Percentiles rank a stretch among this genome's conserved stretches.
Evolutionary conservation across 495 filamentous ascomycete genomes (phyloP).

Genomic region (Oidiodendron maius): DNA sequence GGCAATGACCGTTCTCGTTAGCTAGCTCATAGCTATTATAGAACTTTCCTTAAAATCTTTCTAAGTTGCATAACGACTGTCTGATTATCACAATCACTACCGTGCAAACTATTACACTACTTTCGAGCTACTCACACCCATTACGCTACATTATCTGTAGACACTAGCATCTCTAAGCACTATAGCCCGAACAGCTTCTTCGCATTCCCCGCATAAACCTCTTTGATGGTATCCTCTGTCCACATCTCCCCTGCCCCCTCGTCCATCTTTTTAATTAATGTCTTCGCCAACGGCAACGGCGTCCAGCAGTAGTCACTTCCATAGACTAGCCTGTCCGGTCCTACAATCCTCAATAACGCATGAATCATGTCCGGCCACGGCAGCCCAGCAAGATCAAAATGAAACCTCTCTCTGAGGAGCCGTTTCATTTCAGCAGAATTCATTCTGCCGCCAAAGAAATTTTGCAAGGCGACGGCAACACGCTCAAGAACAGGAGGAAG

Average conservation of each 20-base stretch:
- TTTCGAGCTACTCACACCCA: too few species aligned
- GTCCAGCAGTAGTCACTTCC: conserved; percentile 2
- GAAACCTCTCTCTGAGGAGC: background rate
- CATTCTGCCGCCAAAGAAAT: background rate
- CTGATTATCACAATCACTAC: too few species aligned
- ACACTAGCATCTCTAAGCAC: conserved; percentile 1
- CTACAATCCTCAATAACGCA: conserved; percentile 5
- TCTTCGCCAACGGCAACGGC: conserved; percentile 1
- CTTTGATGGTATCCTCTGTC: conserved; percentile 1
- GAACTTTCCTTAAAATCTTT: too few species aligned
- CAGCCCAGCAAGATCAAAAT: conserved; percentile 5
- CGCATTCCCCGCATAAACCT: background rate
- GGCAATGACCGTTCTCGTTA: too few species aligned
- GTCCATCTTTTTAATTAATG: conserved; percentile 1
- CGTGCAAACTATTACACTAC: too few species aligned
- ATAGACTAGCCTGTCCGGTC: background rate
- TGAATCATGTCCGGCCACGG: conserved; percentile 3
- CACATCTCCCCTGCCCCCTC: conserved; percentile 1
- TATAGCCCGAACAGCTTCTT: background rate
- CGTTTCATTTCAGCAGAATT: background rate
- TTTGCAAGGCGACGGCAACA: background rate
- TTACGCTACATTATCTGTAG: background rate
- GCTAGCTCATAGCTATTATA: too few species aligned
- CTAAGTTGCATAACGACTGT: too few species aligned
- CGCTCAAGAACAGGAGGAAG: conserved; percentile 1